Percentiles rank a stretch among this genome's conserved stretches.
phyloP scores from a whole-genome alignment of 805 yeast genomes.

The Yarrowia alimentaria region DNA sequence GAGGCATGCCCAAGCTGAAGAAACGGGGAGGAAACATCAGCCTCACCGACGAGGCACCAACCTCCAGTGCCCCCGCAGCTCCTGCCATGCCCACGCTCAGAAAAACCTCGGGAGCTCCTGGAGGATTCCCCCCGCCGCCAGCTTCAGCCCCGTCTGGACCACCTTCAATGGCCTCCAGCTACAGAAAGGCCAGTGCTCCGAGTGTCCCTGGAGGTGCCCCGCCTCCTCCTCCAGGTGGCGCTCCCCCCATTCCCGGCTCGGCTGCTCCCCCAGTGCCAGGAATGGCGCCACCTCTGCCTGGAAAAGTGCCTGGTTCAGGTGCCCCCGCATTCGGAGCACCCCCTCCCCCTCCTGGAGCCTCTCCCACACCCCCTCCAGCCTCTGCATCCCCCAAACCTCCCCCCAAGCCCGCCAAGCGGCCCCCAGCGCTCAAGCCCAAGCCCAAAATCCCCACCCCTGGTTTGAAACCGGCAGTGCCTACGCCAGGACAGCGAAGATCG shows the following conservation, averaged over 20 bases:
- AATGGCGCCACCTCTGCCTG: slow-evolving; percentile 13
- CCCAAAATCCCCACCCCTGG: slow-evolving; percentile 27
- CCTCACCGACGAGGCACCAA: slow-evolving; percentile 34
- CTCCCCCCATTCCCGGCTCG: slow-evolving; percentile 31
- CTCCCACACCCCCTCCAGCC: slow-evolving; percentile 5
- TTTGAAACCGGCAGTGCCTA: slow-evolving; percentile 11
- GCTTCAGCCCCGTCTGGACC: slow-evolving; percentile 29
- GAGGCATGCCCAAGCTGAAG: slow-evolving; percentile 73
- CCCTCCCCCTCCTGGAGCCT: slow-evolving; percentile 19
- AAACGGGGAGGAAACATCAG: slow-evolving; percentile 43
- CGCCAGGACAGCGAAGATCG: slow-evolving; percentile 16
- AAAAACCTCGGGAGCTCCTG: slow-evolving; percentile 38
- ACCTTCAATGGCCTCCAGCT: background rate
- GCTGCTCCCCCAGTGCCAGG: slow-evolving; percentile 28
- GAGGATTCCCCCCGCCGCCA: slow-evolving; percentile 32
- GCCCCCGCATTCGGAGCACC: slow-evolving; percentile 31
- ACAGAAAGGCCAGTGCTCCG: too few species aligned
- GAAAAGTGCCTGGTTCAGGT: slow-evolving; percentile 28
- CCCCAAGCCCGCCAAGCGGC: slow-evolving; percentile 24
- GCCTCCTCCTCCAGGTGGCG: slow-evolving; percentile 29
- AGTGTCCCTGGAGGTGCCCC: slow-evolving; percentile 26
- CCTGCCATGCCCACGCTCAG: slow-evolving; percentile 38
- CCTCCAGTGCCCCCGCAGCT: slow-evolving; percentile 33
- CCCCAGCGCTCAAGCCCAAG: slow-evolving; percentile 24
- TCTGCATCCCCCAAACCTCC: slow-evolving; percentile 12